Percentiles rank a stretch among this genome's conserved stretches.
These are phyloP conservation scores for Backusella parvicylindrica DNA, from an alignment of 192 early-diverging fungal genomes.

Conservation along the genomic window DNA sequence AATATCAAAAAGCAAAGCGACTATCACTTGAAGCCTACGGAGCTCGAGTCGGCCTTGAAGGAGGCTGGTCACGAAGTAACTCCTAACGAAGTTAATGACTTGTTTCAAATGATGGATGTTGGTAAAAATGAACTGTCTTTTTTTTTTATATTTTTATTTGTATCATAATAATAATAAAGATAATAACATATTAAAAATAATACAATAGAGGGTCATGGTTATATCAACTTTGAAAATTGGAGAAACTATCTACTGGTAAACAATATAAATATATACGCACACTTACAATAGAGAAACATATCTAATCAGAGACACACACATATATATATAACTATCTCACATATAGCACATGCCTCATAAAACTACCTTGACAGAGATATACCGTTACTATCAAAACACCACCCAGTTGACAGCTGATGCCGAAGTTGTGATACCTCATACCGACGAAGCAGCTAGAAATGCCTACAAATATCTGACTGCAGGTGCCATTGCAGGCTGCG, in stretches of 20 bases:
- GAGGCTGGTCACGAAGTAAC: conserved; percentile 57
- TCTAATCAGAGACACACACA: neutral
- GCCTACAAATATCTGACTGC: conserved; percentile 61
- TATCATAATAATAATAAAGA: neutral
- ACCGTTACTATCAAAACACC: conserved; percentile 52
- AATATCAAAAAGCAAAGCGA: conserved; percentile 60
- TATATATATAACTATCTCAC: conserved; percentile 15
- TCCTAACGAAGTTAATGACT: conserved; percentile 49
- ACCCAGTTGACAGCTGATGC: conserved; percentile 61
- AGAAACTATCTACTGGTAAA: conserved; percentile 53
- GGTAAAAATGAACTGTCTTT: conserved; percentile 11
- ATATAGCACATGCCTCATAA: conserved; percentile 54
- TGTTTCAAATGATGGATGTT: conserved; percentile 57
- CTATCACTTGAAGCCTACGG: conserved; percentile 48
- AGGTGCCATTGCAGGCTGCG: conserved; percentile 69
- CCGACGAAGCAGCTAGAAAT: conserved; percentile 37
- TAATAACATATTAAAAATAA: neutral
- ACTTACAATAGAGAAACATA: no score
- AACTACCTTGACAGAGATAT: conserved; percentile 57
- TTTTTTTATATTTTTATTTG: neutral
- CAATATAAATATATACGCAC: neutral
- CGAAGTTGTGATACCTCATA: conserved; percentile 58
- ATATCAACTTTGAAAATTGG: conserved; percentile 64
- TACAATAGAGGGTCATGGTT: conserved; percentile 49
- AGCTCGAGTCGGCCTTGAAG: conserved; percentile 51